Evolutionary conservation across 257 asterid species (phyloP).

Genomic region (Petunia axillaris): DNA sequence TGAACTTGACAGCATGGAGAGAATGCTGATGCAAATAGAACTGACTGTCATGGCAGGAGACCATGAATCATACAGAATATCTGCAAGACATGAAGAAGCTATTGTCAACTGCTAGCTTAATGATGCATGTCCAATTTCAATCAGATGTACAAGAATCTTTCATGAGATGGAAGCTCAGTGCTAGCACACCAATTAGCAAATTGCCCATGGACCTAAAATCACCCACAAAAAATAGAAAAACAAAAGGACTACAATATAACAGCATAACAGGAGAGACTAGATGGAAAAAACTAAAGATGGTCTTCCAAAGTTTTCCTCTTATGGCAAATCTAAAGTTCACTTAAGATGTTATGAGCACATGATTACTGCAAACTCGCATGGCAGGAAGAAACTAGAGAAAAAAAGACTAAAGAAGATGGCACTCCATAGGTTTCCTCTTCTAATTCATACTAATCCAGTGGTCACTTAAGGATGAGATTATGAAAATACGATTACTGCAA

Average conservation of each 20-base stretch:
- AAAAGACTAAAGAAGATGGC: too few species aligned
- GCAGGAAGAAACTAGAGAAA: neutral
- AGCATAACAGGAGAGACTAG: neutral
- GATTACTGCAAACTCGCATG: neutral
- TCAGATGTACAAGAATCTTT: neutral
- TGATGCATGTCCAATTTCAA: constrained; percentile 15
- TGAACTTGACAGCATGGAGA: constrained; percentile 97
- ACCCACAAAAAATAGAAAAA: neutral
- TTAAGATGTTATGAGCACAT: neutral
- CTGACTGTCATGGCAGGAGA: constrained; percentile 99
- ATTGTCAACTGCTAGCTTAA: constrained; percentile 3
- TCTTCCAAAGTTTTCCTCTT: constrained; percentile 8
- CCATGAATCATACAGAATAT: constrained; percentile 96
- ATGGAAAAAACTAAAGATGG: neutral
- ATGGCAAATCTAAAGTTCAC: neutral
- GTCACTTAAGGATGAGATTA: neutral
- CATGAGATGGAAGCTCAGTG: neutral
- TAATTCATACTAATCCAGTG: too few species aligned
- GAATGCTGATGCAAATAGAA: constrained; percentile 96
- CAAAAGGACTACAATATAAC: neutral
- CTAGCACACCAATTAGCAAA: constrained; percentile 13
- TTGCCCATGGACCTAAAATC: neutral
- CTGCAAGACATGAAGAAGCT: constrained; percentile 42
- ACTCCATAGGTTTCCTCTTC: too few species aligned
- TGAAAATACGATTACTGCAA: neutral